phyloP scores from a whole-genome alignment of 768 basidiomycete genomes.

The Hortiboletus flavorubellus region DNA sequence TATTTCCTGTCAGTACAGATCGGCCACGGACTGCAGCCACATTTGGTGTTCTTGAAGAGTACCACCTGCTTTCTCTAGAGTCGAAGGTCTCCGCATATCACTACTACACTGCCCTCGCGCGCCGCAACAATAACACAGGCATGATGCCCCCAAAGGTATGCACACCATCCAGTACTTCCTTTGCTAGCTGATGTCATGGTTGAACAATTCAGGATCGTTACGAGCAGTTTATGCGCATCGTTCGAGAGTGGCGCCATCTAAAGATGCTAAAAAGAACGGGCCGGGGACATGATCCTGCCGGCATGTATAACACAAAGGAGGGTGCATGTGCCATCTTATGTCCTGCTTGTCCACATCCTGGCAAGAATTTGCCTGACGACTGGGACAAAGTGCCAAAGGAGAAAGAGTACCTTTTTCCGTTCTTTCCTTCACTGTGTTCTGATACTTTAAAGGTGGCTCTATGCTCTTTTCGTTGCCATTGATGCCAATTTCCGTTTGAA shows the following conservation, averaged over 20 bases:
- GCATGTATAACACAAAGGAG: no score
- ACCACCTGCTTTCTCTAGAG: not conserved
- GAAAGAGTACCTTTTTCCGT: no score
- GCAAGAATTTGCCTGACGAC: not conserved
- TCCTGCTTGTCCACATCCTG: not conserved
- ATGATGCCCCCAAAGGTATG: not conserved
- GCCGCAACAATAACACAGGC: not conserved
- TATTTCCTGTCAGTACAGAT: not conserved
- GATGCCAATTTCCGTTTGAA: conserved; percentile 32
- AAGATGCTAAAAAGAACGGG: not conserved
- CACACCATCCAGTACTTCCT: no score
- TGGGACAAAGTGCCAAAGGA: not conserved
- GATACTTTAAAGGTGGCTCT: conserved; percentile 8
- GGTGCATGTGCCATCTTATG: not conserved
- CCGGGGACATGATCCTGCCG: not conserved
- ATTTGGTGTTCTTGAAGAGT: not conserved
- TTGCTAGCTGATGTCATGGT: no score
- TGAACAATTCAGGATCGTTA: not conserved
- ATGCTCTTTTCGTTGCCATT: conserved; percentile 23
- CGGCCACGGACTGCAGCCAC: not conserved
- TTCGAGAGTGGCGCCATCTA: not conserved
- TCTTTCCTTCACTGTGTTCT: not conserved
- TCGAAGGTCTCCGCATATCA: not conserved
- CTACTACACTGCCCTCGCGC: not conserved
- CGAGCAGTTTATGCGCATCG: not conserved